Evolutionary conservation across 306 rosid genomes (phyloP).

Genomic region (Cucurbita argyrosperma): DNA sequence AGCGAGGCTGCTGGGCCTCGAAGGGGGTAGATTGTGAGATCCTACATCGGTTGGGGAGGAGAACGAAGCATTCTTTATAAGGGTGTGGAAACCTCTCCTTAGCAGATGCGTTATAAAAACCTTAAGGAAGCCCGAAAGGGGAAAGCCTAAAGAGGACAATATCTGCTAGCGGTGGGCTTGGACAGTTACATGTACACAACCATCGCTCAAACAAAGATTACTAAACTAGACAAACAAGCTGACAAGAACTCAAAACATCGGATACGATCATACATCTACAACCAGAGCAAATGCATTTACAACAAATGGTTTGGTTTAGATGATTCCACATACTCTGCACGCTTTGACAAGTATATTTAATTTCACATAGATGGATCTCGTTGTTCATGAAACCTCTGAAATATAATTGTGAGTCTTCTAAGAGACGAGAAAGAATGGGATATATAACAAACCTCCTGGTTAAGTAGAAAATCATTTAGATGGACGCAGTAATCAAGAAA

Average conservation of each 20-base stretch:
- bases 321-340: neutral
- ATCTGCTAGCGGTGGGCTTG: too few relatives aligned
- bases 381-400: neutral
- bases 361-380: neutral
- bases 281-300: neutral
- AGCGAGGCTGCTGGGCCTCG: too few relatives aligned
- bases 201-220: neutral
- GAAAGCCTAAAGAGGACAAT: too few relatives aligned
- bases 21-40: too few relatives aligned
- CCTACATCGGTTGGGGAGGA: too few relatives aligned
- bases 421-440: neutral
- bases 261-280: neutral
- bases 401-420: neutral
- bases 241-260: neutral
- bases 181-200: neutral
- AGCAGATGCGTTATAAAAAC: too few relatives aligned
- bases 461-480: neutral
- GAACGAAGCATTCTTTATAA: too few relatives aligned
- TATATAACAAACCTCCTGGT: neutral
- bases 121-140: too few relatives aligned
- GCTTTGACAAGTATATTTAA: neutral
- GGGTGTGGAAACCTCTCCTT: too few relatives aligned
- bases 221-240: neutral
- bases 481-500: neutral
- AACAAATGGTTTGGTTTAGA: neutral